phyloP scores from a whole-genome alignment of 2,329 filamentous ascomycete genomes.

The Fusarium cicatricum region DNA sequence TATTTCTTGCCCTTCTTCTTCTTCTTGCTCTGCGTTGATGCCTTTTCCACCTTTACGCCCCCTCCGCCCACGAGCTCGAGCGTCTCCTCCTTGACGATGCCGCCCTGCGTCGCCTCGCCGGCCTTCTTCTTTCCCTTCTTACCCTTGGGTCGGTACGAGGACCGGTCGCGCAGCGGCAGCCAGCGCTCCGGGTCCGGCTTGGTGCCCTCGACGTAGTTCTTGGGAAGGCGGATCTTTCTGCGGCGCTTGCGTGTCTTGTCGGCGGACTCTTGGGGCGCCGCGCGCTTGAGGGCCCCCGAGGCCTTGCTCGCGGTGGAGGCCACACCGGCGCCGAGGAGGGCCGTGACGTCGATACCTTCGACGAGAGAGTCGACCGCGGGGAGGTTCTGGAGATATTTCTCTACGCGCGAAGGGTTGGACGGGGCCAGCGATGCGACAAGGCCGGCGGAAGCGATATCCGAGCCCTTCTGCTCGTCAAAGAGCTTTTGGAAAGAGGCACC shows the following conservation, averaged over 20 bases:
- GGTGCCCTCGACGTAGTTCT: constrained; percentile 79
- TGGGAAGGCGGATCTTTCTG: constrained; percentile 71
- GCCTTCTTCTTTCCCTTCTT: constrained; percentile 90
- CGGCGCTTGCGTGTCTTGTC: constrained; percentile 62
- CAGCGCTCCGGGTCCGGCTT: constrained; percentile 90
- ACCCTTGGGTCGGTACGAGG: constrained; percentile 87
- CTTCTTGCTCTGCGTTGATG: constrained; percentile 55
- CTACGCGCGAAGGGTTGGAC: constrained; percentile 63
- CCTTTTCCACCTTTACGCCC: constrained; percentile 71
- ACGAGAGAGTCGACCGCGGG: constrained; percentile 70
- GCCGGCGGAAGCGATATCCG: constrained; percentile 78
- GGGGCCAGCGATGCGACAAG: constrained; percentile 84
- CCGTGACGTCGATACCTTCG: constrained; percentile 65
- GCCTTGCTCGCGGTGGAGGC: constrained; percentile 51
- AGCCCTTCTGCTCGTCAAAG: constrained; percentile 69
- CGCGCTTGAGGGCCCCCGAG: constrained; percentile 58
- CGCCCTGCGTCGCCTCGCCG: constrained; percentile 83
- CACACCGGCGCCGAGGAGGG: constrained; percentile 73
- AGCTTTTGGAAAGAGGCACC: constrained; percentile 82
- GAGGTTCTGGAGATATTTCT: constrained; percentile 63
- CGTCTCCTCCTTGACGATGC: constrained; percentile 76
- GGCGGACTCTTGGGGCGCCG: constrained; percentile 47
- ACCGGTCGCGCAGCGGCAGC: constrained; percentile 89
- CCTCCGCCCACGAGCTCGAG: constrained; percentile 70
- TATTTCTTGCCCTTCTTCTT: constrained; percentile 64